Conservation (phyloP, 1,284 basidiomycete species). For the Inonotus obliquus region DNA sequence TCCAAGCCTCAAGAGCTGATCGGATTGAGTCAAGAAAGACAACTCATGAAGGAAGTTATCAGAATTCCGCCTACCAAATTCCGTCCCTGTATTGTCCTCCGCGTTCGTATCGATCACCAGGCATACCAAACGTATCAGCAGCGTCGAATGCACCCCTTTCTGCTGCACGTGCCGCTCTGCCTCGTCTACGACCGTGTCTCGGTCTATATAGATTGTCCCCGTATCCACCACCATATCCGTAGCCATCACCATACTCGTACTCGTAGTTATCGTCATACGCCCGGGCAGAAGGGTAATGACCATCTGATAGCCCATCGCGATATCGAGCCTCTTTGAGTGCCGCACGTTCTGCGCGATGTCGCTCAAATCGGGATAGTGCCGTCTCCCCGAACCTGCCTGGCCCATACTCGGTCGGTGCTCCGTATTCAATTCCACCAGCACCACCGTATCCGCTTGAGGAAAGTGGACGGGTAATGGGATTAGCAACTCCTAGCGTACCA, state of each 20-base stretch:
- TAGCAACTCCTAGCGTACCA: neutral
- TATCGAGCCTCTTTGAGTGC: neutral
- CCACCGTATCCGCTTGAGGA: neutral
- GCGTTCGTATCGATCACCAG: neutral
- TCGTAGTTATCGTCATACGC: neutral
- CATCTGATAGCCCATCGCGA: neutral
- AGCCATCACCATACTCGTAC: neutral
- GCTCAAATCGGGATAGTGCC: neutral
- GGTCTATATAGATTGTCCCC: neutral
- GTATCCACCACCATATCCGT: neutral
- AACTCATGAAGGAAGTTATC: too few species aligned
- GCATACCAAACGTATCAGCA: neutral
- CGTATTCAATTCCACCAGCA: neutral
- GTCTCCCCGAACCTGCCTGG: neutral
- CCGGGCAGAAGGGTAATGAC: neutral
- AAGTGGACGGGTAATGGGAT: neutral
- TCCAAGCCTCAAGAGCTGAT: too few species aligned
- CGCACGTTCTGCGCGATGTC: neutral
- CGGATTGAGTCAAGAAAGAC: too few species aligned
- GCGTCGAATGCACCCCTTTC: neutral
- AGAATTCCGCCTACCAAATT: too few species aligned
- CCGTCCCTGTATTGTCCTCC: neutral
- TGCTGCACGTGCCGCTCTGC: neutral
- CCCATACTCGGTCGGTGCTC: neutral
- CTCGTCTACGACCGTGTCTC: neutral